These are phyloP conservation scores for Geotrichum carabidarum DNA, from an alignment of 1,139 yeast genomes.

Conservation along the genomic window DNA sequence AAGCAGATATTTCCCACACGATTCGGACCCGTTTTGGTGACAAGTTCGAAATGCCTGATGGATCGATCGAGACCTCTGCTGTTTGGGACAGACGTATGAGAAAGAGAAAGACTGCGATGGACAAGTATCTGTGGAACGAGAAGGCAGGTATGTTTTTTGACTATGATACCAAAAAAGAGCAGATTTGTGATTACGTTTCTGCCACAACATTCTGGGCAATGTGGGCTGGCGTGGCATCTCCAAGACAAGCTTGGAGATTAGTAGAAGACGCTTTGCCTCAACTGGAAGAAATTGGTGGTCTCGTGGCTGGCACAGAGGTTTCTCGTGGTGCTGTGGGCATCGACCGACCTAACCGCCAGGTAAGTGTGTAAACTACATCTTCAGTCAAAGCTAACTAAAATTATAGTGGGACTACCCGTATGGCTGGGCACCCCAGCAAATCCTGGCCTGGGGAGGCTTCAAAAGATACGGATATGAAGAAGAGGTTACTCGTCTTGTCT, in stretches of 20 bases:
- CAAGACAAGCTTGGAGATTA: constrained; percentile 65
- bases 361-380: not conserved
- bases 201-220: constrained; percentile 92
- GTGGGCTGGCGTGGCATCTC: constrained; percentile 75
- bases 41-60: constrained; percentile 41
- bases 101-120: constrained; percentile 51
- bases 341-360: constrained; percentile 73
- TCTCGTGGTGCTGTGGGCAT: constrained; percentile 71
- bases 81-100: constrained; percentile 59
- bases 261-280: constrained; percentile 58
- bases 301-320: constrained; percentile 76
- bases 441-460: constrained; percentile 87
- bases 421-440: constrained; percentile 99
- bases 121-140: constrained; percentile 81
- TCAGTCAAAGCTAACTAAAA: not conserved
- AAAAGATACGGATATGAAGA: constrained; percentile 64
- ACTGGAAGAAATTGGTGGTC: constrained; percentile 83
- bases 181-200: constrained; percentile 67
- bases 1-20: constrained; percentile 69
- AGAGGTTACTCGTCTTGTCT: constrained; percentile 65
- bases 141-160: constrained; percentile 75
- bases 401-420: constrained; percentile 84
- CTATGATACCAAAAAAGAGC: constrained; percentile 58
- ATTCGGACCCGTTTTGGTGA: constrained; percentile 56
- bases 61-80: constrained; percentile 47